Evolutionary conservation across 371 early-diverging fungal genomes (phyloP), one percentile per base, ranked within the genome.

Genomic region (Mortierella sp.): DNA sequence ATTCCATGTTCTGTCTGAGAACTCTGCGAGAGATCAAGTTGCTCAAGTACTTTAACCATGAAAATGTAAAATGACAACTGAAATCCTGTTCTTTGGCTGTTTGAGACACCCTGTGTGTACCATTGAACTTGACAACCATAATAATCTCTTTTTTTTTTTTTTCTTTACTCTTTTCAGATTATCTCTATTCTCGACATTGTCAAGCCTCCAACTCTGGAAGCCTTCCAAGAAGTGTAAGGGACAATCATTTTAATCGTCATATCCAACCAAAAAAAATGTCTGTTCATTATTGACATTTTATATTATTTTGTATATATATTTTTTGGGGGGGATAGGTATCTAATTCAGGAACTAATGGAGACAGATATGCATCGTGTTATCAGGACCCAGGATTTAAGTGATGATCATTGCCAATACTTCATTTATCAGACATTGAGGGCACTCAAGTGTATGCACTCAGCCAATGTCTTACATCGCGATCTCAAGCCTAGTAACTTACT

Each of bases 361-460:
- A 98, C 99, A 28, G 97, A 99, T 83, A 90, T 99, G 87, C 98
- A 98, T 84, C 95, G 98, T 72, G 98, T 99, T 63, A 98, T 99
- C 85, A 92, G 95, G 63, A 96, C 97, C n/a, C 98, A 98, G 88
- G 94, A 96, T 53, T 87, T 99, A 64, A 96, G 96, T 42, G 99
- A 98, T 85, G 95, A 96, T 35, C 99, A 98, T 83, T 98, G 93
- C 83, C 98, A 99, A 83, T 98, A 98, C 85, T 99, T 99, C 84
- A 91, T 99, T 68, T 99, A 97, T 85, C 99, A 99, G 83, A 95
- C 97, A 26, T 87, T 96, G 70, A 93, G 98, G 47, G 99, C 97
- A 0, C 89, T 99, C 61, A 98, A 99, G 79, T 97, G 96, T 76
- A 97, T 99, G 87, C 99, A 99, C 82, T 96, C 97, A 23, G 98